Evolutionary conservation across 140 eudicot genomes (phyloP).

Genomic region (Anethum foeniculum): DNA sequence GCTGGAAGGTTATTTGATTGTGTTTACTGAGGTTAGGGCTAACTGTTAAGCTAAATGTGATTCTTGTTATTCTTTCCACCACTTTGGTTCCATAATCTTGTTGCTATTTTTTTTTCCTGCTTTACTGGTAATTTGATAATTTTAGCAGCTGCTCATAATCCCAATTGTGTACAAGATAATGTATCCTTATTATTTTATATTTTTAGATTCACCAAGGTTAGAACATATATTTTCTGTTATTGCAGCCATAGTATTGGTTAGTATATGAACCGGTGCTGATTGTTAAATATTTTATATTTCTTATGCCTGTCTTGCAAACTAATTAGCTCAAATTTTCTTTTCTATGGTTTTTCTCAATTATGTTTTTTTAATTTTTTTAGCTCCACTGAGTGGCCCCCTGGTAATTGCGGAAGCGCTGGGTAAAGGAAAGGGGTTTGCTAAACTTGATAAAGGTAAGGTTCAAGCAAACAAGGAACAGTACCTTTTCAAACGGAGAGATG

Average conservation of each 20-base stretch:
- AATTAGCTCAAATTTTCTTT: background rate
- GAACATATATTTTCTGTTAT: background rate
- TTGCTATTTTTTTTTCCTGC: background rate
- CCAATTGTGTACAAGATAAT: background rate
- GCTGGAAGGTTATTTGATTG: background rate
- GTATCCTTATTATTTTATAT: background rate
- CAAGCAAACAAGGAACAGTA: slow-evolving; percentile 57
- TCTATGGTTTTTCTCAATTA: background rate
- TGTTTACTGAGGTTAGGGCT: background rate
- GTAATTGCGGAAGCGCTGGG: slow-evolving; percentile 72
- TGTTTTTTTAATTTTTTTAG: slow-evolving; percentile 27
- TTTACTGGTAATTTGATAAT: background rate
- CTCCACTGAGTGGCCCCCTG: slow-evolving; percentile 77
- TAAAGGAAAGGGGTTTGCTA: slow-evolving; percentile 50
- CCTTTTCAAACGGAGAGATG: slow-evolving; percentile 74
- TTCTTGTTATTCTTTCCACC: background rate
- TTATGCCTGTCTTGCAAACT: background rate
- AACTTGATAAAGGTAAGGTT: slow-evolving; percentile 49
- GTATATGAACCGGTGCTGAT: background rate
- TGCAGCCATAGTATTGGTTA: background rate
- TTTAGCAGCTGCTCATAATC: background rate
- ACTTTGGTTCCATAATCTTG: background rate
- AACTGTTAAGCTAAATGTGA: background rate
- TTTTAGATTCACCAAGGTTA: background rate
- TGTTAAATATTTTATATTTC: background rate